Evolutionary conservation across 768 basidiomycete genomes (phyloP).

Genomic region (Xerocomus potaroensis): DNA sequence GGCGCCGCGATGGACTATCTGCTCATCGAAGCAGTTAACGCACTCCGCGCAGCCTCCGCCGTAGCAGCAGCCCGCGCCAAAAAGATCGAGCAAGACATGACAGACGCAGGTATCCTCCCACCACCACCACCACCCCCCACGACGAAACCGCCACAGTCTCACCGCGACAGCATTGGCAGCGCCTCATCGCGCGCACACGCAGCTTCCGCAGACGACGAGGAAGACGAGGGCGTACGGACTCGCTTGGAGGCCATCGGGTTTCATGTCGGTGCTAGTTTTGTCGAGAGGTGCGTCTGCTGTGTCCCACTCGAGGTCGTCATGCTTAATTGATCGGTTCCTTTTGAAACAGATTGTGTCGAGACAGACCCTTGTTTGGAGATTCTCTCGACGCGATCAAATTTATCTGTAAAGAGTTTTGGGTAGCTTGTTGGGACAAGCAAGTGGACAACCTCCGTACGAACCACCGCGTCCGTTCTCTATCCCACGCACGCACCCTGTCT

Average conservation of each 20-base stretch:
- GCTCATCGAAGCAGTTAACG: constrained; percentile 72
- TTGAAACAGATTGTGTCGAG: constrained; percentile 61
- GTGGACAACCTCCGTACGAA: constrained; percentile 95
- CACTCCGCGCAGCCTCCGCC: constrained; percentile 68
- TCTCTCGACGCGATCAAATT: constrained; percentile 92
- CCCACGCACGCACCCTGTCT: background rate
- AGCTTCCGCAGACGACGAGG: constrained; percentile 35
- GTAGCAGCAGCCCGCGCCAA: constrained; percentile 65
- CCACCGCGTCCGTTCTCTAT: constrained; percentile 64
- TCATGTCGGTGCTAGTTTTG: constrained; percentile 82
- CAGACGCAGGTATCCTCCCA: constrained; percentile 69
- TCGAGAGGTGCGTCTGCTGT: constrained; percentile 61
- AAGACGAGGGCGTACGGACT: constrained; percentile 65
- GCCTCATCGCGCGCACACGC: constrained; percentile 15
- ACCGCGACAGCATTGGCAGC: constrained; percentile 36
- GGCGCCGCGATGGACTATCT: constrained; percentile 80
- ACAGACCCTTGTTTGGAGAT: constrained; percentile 70
- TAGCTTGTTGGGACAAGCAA: constrained; percentile 88
- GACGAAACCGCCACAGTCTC: constrained; percentile 29
- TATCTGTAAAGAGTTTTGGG: constrained; percentile 95
- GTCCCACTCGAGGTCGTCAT: background rate
- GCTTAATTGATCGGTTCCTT: background rate
- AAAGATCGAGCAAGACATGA: constrained; percentile 73
- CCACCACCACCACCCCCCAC: constrained; percentile 42
- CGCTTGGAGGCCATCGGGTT: constrained; percentile 80